A percentile compares a stretch with the other conserved stretches of the same genome.
Conservation (phyloP, 306 rosid genomes). For the Nissolia schottii region DNA sequence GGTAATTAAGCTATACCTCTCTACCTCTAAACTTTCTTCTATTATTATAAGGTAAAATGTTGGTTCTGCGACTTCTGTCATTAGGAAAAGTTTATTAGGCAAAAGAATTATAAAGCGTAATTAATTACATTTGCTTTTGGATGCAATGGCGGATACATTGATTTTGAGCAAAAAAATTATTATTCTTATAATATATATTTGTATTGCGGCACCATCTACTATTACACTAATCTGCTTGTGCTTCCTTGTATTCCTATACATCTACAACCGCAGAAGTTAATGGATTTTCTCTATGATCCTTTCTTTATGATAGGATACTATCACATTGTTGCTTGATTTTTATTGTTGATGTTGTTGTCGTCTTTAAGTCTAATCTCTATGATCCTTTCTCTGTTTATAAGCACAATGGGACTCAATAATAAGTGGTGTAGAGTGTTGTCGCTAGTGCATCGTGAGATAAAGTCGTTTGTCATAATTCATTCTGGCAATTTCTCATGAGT, state of each 20-base stretch:
- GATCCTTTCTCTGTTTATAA: background rate
- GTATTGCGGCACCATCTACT: background rate
- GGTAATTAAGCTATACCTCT: constrained; percentile 30
- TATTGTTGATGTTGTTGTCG: no score
- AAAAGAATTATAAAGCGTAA: background rate
- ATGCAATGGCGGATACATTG: background rate
- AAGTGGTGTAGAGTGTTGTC: background rate
- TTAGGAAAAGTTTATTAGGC: background rate
- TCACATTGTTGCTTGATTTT: no score
- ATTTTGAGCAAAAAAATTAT: background rate
- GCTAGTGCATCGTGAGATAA: background rate
- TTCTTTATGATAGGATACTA: no score
- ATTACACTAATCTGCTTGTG: background rate
- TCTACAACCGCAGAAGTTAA: background rate
- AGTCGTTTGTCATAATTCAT: background rate
- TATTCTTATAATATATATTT: background rate
- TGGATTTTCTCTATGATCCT: background rate
- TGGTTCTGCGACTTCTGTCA: background rate
- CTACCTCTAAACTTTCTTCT: background rate
- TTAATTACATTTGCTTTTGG: background rate
- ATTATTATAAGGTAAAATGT: background rate
- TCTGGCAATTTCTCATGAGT: background rate
- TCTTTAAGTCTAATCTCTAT: no score
- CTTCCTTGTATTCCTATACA: background rate
- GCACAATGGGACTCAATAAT: background rate